Conservation (phyloP, 2,329 filamentous ascomycete genomes). For the Diaporthe sp. region DNA sequence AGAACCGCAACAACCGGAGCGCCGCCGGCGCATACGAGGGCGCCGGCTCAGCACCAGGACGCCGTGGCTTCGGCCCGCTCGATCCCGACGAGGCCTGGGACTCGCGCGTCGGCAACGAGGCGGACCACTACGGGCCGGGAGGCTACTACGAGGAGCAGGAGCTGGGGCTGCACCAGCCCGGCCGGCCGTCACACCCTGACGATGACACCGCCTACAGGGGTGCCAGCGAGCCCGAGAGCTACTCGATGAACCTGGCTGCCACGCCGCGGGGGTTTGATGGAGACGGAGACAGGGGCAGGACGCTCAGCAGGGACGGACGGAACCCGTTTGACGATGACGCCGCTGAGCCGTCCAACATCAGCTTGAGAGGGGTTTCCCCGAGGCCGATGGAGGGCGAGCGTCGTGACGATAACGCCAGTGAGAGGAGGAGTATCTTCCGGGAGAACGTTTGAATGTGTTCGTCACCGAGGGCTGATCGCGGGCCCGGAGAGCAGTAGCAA, state of each 20-base stretch:
- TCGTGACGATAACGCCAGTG: constrained; percentile 58
- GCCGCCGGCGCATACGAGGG: constrained; percentile 81
- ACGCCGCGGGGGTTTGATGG: constrained; percentile 51
- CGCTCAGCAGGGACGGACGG: constrained; percentile 56
- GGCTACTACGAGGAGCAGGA: constrained; percentile 85
- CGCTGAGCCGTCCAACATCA: constrained; percentile 72
- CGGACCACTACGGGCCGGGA: constrained; percentile 71
- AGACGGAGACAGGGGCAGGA: constrained; percentile 54
- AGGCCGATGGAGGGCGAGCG: constrained; percentile 73
- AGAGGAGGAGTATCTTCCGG: constrained; percentile 78
- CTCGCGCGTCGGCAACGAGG: constrained; percentile 81
- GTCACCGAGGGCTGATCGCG: background rate
- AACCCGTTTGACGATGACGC: constrained; percentile 81
- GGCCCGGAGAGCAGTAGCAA: background rate
- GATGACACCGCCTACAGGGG: constrained; percentile 53
- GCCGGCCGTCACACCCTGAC: constrained; percentile 56
- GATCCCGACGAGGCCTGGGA: constrained; percentile 93
- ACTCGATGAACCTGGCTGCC: constrained; percentile 64
- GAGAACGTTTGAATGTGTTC: constrained; percentile 71
- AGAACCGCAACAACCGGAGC: constrained; percentile 75
- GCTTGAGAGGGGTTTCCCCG: constrained; percentile 80
- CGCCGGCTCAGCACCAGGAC: constrained; percentile 55
- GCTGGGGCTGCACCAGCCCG: constrained; percentile 75
- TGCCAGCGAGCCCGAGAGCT: constrained; percentile 52
- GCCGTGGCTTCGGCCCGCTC: constrained; percentile 74